phyloP scores from a whole-genome alignment of 1,284 basidiomycete genomes.

The Lentinula novae-zelandiae region DNA sequence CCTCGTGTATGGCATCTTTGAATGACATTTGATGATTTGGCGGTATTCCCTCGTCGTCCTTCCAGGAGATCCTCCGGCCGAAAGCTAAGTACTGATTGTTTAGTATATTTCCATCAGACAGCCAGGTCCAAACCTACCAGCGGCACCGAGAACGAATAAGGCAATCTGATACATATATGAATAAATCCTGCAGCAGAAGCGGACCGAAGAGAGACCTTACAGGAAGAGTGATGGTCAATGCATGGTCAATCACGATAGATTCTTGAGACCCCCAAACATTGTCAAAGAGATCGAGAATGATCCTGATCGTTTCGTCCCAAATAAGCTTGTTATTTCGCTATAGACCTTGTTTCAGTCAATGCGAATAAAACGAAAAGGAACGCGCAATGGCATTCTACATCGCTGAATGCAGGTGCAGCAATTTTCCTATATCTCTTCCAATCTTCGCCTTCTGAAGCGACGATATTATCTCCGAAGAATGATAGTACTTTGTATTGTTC shows the following conservation, averaged over 20 bases:
- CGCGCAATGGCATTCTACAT: constrained; percentile 23
- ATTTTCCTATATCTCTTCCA: constrained; percentile 44
- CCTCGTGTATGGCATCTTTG: constrained; percentile 49
- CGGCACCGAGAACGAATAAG: constrained; percentile 51
- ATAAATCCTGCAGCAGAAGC: background rate
- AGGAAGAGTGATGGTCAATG: constrained; percentile 40
- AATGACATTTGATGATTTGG: constrained; percentile 51
- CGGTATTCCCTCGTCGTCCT: constrained; percentile 37
- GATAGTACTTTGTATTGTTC: constrained; percentile 26
- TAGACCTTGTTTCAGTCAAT: background rate
- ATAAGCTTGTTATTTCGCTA: constrained; percentile 54
- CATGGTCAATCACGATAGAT: constrained; percentile 30
- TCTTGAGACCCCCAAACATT: constrained; percentile 32
- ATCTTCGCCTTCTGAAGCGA: constrained; percentile 42
- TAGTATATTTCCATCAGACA: background rate
- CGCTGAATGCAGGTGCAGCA: constrained; percentile 36
- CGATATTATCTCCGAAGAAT: constrained; percentile 39
- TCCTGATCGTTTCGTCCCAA: constrained; percentile 49
- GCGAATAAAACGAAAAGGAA: too few relatives aligned
- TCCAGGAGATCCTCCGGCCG: constrained; percentile 49
- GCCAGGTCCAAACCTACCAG: constrained; percentile 30
- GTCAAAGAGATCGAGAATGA: constrained; percentile 38
- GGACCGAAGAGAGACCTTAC: constrained; percentile 27
- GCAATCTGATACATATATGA: constrained; percentile 38
- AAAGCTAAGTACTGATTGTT: constrained; percentile 33